Evolutionary conservation across 2,329 filamentous ascomycete species (phyloP).

Genomic region (Celoporthe dispersa): DNA sequence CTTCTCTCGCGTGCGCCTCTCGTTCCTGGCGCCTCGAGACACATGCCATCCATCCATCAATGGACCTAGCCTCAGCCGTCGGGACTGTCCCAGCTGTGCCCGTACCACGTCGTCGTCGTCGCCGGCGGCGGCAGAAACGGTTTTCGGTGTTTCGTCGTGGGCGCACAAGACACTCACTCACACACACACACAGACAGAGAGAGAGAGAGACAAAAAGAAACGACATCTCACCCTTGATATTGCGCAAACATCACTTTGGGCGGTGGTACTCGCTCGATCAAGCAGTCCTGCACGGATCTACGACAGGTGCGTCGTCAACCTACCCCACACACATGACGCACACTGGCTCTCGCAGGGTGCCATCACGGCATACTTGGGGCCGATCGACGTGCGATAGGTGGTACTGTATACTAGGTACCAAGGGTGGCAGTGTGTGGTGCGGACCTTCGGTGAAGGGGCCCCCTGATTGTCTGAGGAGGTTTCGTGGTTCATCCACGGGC

Average conservation of each 20-base stretch:
- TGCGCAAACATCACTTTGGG: neutral
- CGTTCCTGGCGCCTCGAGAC: slow-evolving; percentile 1
- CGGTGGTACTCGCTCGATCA: neutral
- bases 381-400: slow-evolving; percentile 2
- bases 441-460: neutral
- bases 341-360: slow-evolving; percentile 18
- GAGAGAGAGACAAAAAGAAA: neutral
- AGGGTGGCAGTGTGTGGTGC: neutral
- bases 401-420: neutral
- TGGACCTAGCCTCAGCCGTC: neutral
- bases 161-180: neutral
- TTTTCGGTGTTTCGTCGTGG: slow-evolving; percentile 2
- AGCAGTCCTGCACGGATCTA: neutral
- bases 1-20: neutral
- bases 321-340: slow-evolving; percentile 29
- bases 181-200: no score
- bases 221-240: slow-evolving; percentile 8
- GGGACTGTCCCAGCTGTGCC: neutral
- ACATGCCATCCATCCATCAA: neutral
- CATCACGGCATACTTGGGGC: slow-evolving; percentile 7
- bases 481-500: neutral
- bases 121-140: neutral
- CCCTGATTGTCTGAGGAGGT: slow-evolving; percentile 6
- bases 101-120: neutral
- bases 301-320: slow-evolving; percentile 27